These are phyloP conservation scores for Perkinsus olseni DNA, from an alignment of 169 alveolate genomes.

Conservation along the genomic window DNA sequence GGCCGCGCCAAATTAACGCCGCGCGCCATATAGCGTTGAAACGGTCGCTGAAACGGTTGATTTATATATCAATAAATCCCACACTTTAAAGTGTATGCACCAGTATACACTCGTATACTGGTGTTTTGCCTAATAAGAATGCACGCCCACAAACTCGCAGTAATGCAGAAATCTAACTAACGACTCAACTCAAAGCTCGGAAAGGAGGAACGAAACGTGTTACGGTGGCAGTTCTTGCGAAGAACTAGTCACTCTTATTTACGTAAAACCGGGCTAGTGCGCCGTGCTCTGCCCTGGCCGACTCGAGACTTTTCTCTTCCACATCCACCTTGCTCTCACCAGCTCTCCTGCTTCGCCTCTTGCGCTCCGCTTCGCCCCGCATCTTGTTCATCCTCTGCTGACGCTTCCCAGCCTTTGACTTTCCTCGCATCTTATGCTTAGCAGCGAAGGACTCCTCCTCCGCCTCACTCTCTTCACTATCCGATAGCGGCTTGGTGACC, in stretches of 20 bases:
- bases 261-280: background rate
- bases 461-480: background rate
- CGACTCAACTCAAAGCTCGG: background rate
- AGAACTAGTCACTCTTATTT: background rate
- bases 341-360: background rate
- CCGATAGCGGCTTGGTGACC: background rate
- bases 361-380: background rate
- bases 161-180: background rate
- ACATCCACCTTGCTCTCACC: conserved; percentile 2
- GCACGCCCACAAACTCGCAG: background rate
- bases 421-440: background rate
- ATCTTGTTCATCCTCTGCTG: background rate
- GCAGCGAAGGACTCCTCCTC: background rate
- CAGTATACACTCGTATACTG: too few relatives aligned
- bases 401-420: background rate
- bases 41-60: too few relatives aligned
- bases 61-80: too few relatives aligned
- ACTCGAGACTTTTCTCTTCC: background rate
- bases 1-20: too few relatives aligned
- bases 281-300: background rate
- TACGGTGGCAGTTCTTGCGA: background rate
- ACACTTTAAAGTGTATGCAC: too few relatives aligned
- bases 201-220: background rate
- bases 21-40: too few relatives aligned
- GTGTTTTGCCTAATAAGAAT: background rate